Base-by-base conservation (phyloP, 345 rosid species). In the Sonneratia alba region DNA sequence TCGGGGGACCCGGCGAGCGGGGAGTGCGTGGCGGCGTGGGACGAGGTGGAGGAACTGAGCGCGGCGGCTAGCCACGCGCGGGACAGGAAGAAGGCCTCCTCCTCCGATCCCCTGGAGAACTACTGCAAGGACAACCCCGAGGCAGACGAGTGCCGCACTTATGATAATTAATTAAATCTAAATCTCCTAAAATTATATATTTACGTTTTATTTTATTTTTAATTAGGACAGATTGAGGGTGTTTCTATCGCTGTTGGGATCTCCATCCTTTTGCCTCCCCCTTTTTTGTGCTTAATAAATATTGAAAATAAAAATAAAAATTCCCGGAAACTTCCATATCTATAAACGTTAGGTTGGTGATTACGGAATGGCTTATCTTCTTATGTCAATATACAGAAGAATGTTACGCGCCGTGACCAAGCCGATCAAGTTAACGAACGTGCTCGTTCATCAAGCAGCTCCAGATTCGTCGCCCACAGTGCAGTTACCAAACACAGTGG, bases 1-100 rank as follows among this genome's bases (percentile, higher is more conserved):
- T 72, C 90, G 0, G 92, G 73, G 12, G 87, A 95, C 78, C 96
- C 99, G 7, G 89, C 78, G 45, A 95, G 97, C 80, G 97, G 96
- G 0, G 99, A 92, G 85, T 95, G 98, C 72, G 96, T 82, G 66
- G 97, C 99, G 22, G 97, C 99, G 45, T 95, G 99, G 99, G 99
- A 95, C 74, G 97, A 92, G 82, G 99, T 95, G 78, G 98, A 95
- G 85, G 99, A 95, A 89, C 87, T 95, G 78, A 95, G 98, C 72
- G 99, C 99, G 13, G 99, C 97, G 9, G 97, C 92, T 5, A 90
- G 99, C 85, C 97, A 95, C 72, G 96, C 96, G 0, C 78, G 91
- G 73, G 99, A 89, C 80, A 88, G 75, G 97, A 75, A 84, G 85
- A 95, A 95, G 77, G 85, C 43, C 47, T 55, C 75, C 8, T n/a